phyloP scores from a whole-genome alignment of 495 filamentous ascomycete genomes.

The Talaromyces trachyspermus region DNA sequence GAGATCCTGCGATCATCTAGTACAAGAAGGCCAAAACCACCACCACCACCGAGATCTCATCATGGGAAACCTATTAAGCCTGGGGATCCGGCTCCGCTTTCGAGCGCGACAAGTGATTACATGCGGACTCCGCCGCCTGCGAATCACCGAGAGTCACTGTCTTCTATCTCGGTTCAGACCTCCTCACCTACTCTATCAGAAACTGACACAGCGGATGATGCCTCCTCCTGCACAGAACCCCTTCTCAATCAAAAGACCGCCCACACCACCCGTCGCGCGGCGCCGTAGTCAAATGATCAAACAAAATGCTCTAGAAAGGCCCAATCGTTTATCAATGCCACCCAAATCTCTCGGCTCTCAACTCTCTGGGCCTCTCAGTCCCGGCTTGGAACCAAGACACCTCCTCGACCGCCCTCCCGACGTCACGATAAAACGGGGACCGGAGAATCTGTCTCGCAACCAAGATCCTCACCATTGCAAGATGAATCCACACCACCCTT shows the following conservation, averaged over 20 bases:
- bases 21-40: conserved; percentile 21
- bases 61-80: conserved; percentile 57
- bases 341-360: conserved; percentile 19
- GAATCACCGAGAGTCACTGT: not conserved
- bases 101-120: not conserved
- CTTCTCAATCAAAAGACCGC: conserved; percentile 37
- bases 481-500: conserved; percentile 3
- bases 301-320: conserved; percentile 20
- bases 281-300: conserved; percentile 39
- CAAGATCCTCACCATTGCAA: conserved; percentile 3
- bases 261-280: conserved; percentile 42
- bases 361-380: conserved; percentile 28
- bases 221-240: conserved; percentile 11
- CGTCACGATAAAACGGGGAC: conserved; percentile 9
- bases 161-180: not conserved
- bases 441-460: not conserved
- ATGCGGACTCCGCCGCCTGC: not conserved
- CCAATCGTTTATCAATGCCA: conserved; percentile 24
- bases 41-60: conserved; percentile 54
- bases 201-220: conserved; percentile 11
- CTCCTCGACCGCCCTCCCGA: conserved; percentile 14
- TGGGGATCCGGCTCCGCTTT: conserved; percentile 5
- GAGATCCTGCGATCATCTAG: not conserved
- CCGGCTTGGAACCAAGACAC: conserved; percentile 13
- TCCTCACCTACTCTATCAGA: not conserved